Conservation (phyloP, 768 basidiomycete species). For the Mycena alexandri region DNA sequence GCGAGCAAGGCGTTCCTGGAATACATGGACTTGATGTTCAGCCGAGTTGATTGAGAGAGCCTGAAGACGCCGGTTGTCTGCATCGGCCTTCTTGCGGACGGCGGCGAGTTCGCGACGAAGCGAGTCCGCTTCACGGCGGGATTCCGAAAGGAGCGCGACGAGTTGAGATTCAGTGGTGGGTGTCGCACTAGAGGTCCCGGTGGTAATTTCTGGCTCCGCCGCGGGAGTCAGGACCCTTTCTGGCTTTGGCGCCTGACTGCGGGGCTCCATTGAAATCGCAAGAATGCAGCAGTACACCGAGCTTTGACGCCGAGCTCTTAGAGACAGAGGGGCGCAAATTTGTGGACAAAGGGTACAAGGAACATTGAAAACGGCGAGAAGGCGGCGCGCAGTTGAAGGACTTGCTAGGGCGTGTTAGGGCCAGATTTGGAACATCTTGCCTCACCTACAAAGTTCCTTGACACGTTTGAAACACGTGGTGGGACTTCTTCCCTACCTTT, state of each 20-base stretch:
- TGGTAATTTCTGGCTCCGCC: slow-evolving; percentile 28
- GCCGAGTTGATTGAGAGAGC: slow-evolving; percentile 18
- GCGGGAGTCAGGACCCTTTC: not conserved
- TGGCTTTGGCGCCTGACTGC: slow-evolving; percentile 4
- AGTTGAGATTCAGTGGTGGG: slow-evolving; percentile 27
- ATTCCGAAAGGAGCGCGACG: slow-evolving; percentile 27
- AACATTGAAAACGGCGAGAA: slow-evolving; percentile 31
- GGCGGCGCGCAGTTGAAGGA: slow-evolving; percentile 28
- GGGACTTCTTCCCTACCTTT: slow-evolving; percentile 13
- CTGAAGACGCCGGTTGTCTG: slow-evolving; percentile 29
- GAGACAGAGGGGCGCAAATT: not conserved
- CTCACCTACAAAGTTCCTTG: slow-evolving; percentile 18
- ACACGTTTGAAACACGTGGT: slow-evolving; percentile 33
- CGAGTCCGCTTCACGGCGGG: slow-evolving; percentile 30
- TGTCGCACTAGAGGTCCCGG: slow-evolving; percentile 10
- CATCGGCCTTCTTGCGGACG: slow-evolving; percentile 29
- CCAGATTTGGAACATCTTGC: slow-evolving; percentile 33
- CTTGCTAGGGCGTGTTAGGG: slow-evolving; percentile 16
- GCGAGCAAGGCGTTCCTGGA: slow-evolving; percentile 26
- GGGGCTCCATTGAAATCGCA: slow-evolving; percentile 13
- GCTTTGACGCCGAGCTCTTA: not conserved
- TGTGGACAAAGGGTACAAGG: slow-evolving; percentile 17
- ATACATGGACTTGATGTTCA: slow-evolving; percentile 16
- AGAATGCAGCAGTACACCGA: not conserved
- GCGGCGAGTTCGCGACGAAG: slow-evolving; percentile 31